Conservation (phyloP, 2,329 filamentous ascomycete genomes). For the Venturia nashicola region DNA sequence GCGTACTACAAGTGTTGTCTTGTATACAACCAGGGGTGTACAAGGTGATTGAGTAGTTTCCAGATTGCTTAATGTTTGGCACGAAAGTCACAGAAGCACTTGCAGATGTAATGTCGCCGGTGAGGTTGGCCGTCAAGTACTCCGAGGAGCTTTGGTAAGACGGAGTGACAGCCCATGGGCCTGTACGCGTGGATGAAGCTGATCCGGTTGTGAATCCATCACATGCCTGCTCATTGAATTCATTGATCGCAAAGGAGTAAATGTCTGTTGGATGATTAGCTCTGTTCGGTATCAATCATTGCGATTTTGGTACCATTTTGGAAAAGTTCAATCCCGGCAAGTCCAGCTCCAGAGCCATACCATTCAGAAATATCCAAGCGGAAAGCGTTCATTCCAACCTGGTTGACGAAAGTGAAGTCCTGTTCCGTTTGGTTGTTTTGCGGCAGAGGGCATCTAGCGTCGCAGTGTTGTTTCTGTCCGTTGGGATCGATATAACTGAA, state of each 20-base stretch:
- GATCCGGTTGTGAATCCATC: slow-evolving; percentile 46
- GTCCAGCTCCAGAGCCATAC: slow-evolving; percentile 75
- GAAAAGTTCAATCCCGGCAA: slow-evolving; percentile 78
- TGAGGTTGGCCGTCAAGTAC: slow-evolving; percentile 57
- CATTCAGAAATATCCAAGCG: slow-evolving; percentile 75
- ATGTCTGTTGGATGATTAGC: slow-evolving; percentile 41
- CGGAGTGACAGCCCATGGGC: slow-evolving; percentile 59
- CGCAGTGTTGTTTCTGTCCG: slow-evolving; percentile 59
- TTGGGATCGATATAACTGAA: slow-evolving; percentile 74
- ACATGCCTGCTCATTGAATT: slow-evolving; percentile 83
- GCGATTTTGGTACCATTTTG: slow-evolving; percentile 45
- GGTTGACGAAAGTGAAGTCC: slow-evolving; percentile 86
- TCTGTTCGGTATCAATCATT: background rate
- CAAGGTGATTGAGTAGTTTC: slow-evolving; percentile 81
- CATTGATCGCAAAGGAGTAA: slow-evolving; percentile 69
- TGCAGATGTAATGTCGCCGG: slow-evolving; percentile 36
- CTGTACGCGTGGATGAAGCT: slow-evolving; percentile 57
- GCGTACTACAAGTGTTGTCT: slow-evolving; percentile 61
- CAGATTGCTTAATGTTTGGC: slow-evolving; percentile 76
- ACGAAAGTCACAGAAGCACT: slow-evolving; percentile 62
- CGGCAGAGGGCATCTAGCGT: slow-evolving; percentile 74
- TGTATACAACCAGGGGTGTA: slow-evolving; percentile 86
- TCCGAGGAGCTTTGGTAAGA: slow-evolving; percentile 59
- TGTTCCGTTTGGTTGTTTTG: slow-evolving; percentile 57
- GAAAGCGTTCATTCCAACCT: slow-evolving; percentile 83